Conservation (phyloP, 148 eudicot genomes). For the Tetragonia tetragonoides region DNA sequence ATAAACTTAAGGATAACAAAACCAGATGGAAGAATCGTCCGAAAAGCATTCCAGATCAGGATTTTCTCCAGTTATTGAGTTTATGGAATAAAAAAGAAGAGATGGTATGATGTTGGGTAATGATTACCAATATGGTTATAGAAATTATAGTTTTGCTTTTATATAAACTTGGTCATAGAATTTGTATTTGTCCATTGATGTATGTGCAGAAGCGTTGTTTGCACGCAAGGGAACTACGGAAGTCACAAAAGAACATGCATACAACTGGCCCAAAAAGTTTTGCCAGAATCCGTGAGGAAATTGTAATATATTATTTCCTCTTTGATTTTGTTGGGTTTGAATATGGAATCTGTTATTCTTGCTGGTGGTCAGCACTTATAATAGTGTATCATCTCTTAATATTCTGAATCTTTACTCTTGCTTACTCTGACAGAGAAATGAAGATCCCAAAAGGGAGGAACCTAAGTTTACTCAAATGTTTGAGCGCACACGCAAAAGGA, state of each 20-base stretch:
- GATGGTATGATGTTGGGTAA: too few relatives aligned
- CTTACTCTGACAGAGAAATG: background rate
- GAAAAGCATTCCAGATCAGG: background rate
- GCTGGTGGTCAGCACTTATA: too few relatives aligned
- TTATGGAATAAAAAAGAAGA: too few relatives aligned
- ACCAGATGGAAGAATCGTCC: conserved; percentile 4
- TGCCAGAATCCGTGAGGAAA: background rate
- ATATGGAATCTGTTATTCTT: too few relatives aligned
- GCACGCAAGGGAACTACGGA: background rate
- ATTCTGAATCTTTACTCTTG: too few relatives aligned
- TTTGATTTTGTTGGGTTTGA: too few relatives aligned
- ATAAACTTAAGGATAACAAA: background rate
- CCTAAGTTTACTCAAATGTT: conserved; percentile 1
- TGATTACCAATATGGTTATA: too few relatives aligned
- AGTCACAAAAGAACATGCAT: conserved; percentile 1
- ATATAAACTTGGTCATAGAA: too few relatives aligned
- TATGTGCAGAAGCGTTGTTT: background rate
- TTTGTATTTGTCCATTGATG: too few relatives aligned
- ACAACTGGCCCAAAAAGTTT: background rate
- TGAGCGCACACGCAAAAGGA: conserved; percentile 8
- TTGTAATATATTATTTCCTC: background rate
- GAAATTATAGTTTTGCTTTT: background rate
- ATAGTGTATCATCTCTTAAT: too few relatives aligned
- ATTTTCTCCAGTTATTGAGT: background rate
- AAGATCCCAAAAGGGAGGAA: conserved; percentile 2